phyloP scores from a whole-genome alignment of 2,329 filamentous ascomycete species.

The Hymenoscyphus scutula region DNA sequence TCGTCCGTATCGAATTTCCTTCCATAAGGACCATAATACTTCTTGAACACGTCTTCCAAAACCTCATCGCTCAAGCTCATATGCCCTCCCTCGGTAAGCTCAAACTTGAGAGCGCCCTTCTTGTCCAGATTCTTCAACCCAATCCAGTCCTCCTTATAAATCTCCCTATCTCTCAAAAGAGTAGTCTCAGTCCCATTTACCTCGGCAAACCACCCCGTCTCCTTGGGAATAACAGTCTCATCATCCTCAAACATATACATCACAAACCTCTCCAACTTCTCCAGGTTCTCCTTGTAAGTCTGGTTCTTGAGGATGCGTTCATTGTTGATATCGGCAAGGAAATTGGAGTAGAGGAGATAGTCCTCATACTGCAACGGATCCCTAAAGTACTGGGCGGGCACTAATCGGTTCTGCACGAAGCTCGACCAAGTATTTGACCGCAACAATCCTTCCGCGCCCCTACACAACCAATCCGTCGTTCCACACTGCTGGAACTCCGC shows the following conservation, averaged over 20 bases:
- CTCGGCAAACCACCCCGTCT: conserved; percentile 88
- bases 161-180: conserved; percentile 61
- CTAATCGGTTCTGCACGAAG: conserved; percentile 74
- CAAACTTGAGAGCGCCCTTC: conserved; percentile 75
- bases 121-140: conserved; percentile 77
- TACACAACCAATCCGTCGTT: conserved; percentile 74
- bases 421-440: conserved; percentile 75
- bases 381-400: conserved; percentile 95
- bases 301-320: conserved; percentile 74
- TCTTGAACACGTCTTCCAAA: conserved; percentile 46
- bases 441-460: conserved; percentile 73
- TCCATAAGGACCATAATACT: conserved; percentile 42
- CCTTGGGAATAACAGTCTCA: conserved; percentile 81
- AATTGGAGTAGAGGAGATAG: conserved; percentile 81
- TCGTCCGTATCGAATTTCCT: conserved; percentile 27
- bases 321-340: conserved; percentile 95
- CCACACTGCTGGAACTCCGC: conserved; percentile 74
- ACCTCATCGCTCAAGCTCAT: conserved; percentile 73
- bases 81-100: conserved; percentile 71
- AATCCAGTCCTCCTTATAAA: conserved; percentile 93
- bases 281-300: conserved; percentile 70
- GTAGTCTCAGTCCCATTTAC: conserved; percentile 70
- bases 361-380: conserved; percentile 63
- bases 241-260: conserved; percentile 92
- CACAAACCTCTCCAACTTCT: conserved; percentile 70